A percentile compares a stretch with the other conserved stretches of the same genome.
Conservation (phyloP, 2,329 filamentous ascomycete genomes). For the Diaporthe vaccinii region DNA sequence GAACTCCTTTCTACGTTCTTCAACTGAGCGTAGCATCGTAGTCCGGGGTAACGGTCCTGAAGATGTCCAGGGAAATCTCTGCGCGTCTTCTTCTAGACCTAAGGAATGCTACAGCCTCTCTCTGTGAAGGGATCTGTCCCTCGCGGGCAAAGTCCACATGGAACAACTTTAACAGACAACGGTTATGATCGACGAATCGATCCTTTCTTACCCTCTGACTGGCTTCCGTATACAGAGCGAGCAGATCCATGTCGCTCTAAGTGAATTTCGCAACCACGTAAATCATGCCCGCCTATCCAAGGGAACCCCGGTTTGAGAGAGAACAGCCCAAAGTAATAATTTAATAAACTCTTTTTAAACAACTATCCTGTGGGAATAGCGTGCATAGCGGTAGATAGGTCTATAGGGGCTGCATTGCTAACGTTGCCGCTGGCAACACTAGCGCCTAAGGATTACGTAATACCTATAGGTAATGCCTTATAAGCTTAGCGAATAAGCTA, state of each 20-base stretch:
- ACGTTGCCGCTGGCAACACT: no score
- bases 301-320: not conserved
- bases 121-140: not conserved
- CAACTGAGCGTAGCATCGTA: not conserved
- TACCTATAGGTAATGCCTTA: no score
- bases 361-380: no score
- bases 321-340: no score
- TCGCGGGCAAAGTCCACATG: not conserved
- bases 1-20: not conserved
- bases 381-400: no score
- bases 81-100: not conserved
- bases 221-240: not conserved
- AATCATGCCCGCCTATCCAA: not conserved
- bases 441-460: no score
- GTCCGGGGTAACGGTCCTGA: not conserved
- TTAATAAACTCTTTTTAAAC: no score
- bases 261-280: not conserved
- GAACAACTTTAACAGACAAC: not conserved
- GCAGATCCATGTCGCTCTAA: not conserved
- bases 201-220: not conserved
- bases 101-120: not conserved
- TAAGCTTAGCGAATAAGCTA: no score
- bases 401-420: no score
- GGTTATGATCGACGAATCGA: not conserved
- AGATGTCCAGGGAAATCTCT: not conserved